Conservation (phyloP, 768 basidiomycete genomes). For the Mycena olivaceomarginata region DNA sequence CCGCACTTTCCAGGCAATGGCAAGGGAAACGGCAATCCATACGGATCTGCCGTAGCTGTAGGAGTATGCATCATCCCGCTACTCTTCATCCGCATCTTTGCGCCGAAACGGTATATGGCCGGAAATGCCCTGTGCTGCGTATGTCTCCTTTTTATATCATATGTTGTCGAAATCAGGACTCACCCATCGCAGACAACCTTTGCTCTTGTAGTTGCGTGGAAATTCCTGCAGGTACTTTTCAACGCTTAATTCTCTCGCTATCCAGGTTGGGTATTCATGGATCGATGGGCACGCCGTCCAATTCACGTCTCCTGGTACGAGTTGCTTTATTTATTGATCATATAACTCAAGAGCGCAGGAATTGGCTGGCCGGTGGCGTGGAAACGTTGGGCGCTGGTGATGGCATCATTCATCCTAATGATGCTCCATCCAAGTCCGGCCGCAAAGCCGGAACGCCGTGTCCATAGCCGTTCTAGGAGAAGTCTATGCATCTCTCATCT, state of each 20-base stretch:
- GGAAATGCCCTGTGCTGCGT: no score
- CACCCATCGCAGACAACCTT: no score
- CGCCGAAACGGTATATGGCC: no score
- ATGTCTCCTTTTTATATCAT: no score
- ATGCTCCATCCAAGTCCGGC: slow-evolving; percentile 71
- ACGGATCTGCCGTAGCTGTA: no score
- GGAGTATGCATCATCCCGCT: no score
- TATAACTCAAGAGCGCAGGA: slow-evolving; percentile 19
- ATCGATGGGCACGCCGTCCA: slow-evolving; percentile 1
- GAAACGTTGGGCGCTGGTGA: slow-evolving; percentile 69
- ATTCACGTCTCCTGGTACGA: background rate
- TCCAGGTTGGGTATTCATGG: background rate
- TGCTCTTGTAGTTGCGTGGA: no score
- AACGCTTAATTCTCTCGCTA: no score
- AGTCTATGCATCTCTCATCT: slow-evolving; percentile 64
- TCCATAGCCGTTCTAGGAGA: slow-evolving; percentile 62
- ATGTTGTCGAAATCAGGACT: no score
- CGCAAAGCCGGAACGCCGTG: slow-evolving; percentile 56
- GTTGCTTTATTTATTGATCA: background rate
- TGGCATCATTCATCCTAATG: slow-evolving; percentile 73
- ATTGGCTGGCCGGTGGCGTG: slow-evolving; percentile 73
- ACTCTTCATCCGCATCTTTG: no score
- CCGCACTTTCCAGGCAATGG: background rate
- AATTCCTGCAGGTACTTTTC: no score
- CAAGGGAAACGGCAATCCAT: background rate